Conservation (phyloP, 805 yeast species). For the Isabelozyma pseudorhagii region DNA sequence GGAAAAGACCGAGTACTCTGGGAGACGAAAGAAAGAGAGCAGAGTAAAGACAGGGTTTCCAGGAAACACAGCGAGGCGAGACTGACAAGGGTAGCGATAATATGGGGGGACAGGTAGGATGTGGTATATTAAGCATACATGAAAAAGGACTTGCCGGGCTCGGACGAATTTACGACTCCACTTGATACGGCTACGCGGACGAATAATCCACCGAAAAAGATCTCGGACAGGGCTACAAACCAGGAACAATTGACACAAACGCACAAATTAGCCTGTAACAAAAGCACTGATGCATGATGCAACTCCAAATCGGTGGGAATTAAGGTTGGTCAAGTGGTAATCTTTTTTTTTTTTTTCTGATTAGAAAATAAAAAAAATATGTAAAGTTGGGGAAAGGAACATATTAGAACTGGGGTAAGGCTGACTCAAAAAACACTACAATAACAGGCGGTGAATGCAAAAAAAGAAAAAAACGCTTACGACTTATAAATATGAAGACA, state of each 20-base stretch:
- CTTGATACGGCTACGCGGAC: too few species aligned
- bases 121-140: too few species aligned
- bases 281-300: not conserved
- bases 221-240: not conserved
- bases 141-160: too few species aligned
- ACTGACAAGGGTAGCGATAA: too few species aligned
- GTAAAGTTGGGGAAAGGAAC: not conserved
- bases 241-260: not conserved
- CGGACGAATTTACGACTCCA: too few species aligned
- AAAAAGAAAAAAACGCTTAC: not conserved
- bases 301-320: not conserved
- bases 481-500: not conserved
- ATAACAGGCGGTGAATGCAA: not conserved
- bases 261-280: not conserved
- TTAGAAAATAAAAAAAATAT: too few species aligned
- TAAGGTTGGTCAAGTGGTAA: not conserved
- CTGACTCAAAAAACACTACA: not conserved
- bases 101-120: too few species aligned
- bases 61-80: too few species aligned
- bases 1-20: not conserved
- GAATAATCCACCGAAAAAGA: not conserved
- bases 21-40: too few species aligned
- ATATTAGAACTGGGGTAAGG: not conserved
- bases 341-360: too few species aligned
- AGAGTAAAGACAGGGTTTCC: too few species aligned